Evolutionary conservation across 2,329 filamentous ascomycete species (phyloP).

Genomic region (Hymenoscyphus linearis): DNA sequence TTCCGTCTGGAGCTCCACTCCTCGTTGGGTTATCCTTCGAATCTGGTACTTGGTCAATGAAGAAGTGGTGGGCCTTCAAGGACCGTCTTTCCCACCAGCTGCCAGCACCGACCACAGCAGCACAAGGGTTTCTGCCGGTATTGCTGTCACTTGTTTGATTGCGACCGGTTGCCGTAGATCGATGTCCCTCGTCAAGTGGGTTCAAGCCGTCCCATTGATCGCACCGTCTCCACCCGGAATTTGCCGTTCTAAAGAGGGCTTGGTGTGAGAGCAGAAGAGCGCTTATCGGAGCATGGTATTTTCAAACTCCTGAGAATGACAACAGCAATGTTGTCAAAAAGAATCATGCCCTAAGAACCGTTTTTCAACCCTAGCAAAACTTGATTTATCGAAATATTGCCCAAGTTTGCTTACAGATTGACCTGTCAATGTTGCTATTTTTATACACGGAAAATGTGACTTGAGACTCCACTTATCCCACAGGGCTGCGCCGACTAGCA

Average conservation of each 20-base stretch:
- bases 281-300: neutral
- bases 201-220: constrained; percentile 7
- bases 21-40: neutral
- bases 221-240: neutral
- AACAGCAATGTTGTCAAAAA: neutral
- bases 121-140: neutral
- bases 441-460: neutral
- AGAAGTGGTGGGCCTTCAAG: neutral
- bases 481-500: neutral
- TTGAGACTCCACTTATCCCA: neutral
- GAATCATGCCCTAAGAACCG: neutral
- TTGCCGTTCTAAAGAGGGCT: neutral
- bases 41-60: neutral
- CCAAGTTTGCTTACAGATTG: neutral
- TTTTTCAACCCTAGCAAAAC: neutral
- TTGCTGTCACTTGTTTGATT: constrained; percentile 1
- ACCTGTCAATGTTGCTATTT: neutral
- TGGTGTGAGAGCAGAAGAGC: neutral
- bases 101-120: neutral
- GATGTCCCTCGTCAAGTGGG: constrained; percentile 3
- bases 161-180: neutral
- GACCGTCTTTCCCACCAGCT: neutral
- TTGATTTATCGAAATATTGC: neutral
- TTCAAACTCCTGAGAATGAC: neutral
- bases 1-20: neutral